Evolutionary conservation across 768 basidiomycete species (phyloP).

Genomic region (Lyophyllum atratum): DNA sequence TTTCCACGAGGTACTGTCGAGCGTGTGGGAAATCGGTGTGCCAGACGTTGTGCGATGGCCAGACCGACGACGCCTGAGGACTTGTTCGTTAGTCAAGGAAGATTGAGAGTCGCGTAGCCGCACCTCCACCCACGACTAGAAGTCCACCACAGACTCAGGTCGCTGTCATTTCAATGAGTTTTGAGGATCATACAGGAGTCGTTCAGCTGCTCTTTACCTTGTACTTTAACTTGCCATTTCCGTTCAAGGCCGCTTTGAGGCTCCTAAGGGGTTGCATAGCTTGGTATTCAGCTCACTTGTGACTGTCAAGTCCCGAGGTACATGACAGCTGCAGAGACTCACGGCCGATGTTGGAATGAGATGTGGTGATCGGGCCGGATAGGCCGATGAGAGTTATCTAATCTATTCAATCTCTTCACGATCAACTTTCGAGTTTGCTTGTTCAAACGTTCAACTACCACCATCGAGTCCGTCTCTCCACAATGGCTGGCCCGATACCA

Average conservation of each 20-base stretch:
- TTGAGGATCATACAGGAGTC: too few relatives aligned
- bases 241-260: slow-evolving; percentile 62
- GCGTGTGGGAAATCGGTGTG: slow-evolving; percentile 60
- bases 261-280: slow-evolving; percentile 47
- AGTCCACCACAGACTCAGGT: slow-evolving; percentile 77
- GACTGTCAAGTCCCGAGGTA: too few relatives aligned
- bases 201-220: slow-evolving; percentile 44
- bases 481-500: slow-evolving; percentile 37
- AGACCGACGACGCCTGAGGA: slow-evolving; percentile 77
- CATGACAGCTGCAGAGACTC: too few relatives aligned
- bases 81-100: neutral
- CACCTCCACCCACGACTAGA: slow-evolving; percentile 90
- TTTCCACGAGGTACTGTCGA: slow-evolving; percentile 82
- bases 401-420: too few relatives aligned
- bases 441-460: neutral
- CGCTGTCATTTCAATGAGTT: slow-evolving; percentile 38
- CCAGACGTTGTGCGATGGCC: slow-evolving; percentile 78
- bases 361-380: neutral
- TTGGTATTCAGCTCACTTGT: neutral
- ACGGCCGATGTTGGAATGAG: too few relatives aligned
- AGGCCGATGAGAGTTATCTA: neutral
- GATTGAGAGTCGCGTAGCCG: slow-evolving; percentile 2
- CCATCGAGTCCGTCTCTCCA: neutral
- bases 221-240: slow-evolving; percentile 56
- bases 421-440: too few relatives aligned